Conservation (phyloP, 78 protist species). For the Fonticula alba region DNA sequence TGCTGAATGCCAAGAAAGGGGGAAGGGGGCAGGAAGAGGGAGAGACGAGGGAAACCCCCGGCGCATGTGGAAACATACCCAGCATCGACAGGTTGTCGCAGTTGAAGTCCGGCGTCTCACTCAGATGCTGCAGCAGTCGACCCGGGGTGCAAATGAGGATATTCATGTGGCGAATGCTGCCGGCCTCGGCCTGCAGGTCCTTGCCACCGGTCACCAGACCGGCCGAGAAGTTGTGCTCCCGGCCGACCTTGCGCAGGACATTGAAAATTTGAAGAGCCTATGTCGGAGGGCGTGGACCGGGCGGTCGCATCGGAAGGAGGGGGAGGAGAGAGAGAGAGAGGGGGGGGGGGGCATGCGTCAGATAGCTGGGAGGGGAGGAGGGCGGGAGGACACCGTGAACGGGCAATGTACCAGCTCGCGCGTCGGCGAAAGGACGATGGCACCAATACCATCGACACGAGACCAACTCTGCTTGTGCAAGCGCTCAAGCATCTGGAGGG, state of each 20-base stretch:
- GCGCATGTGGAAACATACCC: constrained; percentile 5
- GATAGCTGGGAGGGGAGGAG: neutral
- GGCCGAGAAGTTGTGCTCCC: constrained; percentile 48
- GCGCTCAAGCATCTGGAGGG: constrained; percentile 41
- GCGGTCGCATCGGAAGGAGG: neutral
- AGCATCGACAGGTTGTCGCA: constrained; percentile 43
- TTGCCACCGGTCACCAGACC: constrained; percentile 89
- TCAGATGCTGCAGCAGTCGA: constrained; percentile 89
- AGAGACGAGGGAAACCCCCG: too few species aligned
- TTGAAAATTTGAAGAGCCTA: constrained; percentile 88
- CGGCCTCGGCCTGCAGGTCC: constrained; percentile 15
- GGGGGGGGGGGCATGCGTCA: neutral
- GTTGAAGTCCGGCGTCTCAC: constrained; percentile 56
- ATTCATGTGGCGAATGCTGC: constrained; percentile 40
- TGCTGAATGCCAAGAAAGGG: neutral
- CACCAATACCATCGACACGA: constrained; percentile 76
- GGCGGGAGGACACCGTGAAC: neutral
- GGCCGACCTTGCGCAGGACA: constrained; percentile 49
- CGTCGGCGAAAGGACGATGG: constrained; percentile 86
- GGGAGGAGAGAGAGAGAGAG: neutral
- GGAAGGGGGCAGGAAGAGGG: neutral
- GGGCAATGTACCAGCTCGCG: constrained; percentile 62
- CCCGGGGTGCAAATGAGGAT: constrained; percentile 96
- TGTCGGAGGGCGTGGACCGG: neutral
- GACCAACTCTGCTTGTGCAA: constrained; percentile 57